Conservation (phyloP, 2,329 filamentous ascomycete genomes). For the Zymoseptoria passerinii region DNA sequence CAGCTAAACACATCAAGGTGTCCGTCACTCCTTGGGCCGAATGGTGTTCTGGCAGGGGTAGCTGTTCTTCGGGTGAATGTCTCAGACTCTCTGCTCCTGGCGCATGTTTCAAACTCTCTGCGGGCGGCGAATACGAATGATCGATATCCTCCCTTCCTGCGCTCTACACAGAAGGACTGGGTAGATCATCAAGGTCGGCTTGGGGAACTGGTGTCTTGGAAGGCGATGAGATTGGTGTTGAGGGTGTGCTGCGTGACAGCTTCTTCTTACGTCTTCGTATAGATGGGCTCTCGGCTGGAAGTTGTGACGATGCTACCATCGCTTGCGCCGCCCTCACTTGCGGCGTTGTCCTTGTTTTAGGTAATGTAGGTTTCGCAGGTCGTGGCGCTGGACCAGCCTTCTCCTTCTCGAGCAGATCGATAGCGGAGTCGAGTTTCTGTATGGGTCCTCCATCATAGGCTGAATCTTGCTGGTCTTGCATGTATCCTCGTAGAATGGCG, state of each 20-base stretch:
- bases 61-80: neutral
- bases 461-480: neutral
- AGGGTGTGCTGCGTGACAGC: neutral
- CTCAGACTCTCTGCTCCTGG: neutral
- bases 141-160: neutral
- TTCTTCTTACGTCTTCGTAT: neutral
- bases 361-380: neutral
- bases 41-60: neutral
- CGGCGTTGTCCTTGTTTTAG: neutral
- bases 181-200: neutral
- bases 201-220: neutral
- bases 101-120: neutral
- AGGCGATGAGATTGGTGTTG: neutral
- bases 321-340: neutral
- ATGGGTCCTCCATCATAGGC: neutral
- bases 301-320: neutral
- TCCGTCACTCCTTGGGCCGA: neutral
- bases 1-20: neutral
- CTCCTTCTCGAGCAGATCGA: neutral
- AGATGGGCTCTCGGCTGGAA: neutral
- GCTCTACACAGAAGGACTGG: neutral
- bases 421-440: constrained; percentile 1
- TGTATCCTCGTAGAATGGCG: neutral
- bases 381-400: neutral
- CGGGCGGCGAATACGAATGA: neutral